Evolutionary conservation across 169 alveolate genomes (phyloP), one percentile per base, ranked within the genome.

Genomic region (Babesia ovata): DNA sequence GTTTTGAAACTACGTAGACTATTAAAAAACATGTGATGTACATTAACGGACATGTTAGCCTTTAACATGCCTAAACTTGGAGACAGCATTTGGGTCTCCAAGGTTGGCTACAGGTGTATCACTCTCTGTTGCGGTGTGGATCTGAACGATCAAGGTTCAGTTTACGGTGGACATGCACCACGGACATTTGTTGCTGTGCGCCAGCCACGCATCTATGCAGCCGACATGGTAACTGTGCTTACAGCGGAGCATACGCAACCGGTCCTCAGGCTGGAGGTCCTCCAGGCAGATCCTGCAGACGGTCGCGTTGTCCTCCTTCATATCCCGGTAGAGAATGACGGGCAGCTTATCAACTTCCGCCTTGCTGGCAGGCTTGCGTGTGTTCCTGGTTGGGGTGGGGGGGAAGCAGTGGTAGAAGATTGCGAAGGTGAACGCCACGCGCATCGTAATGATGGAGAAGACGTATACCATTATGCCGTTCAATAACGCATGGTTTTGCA

Each of bases 281-380:
- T 85, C 88, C 63, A 90, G 52, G 61, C 94, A 90, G 28, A 90
- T 90, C 24, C 92, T 86, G 53, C 94, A 90, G 21, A 84, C 62
- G 63, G 79, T 74, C 19, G 86, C 63, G 45, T 66, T 86, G 59
- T 56, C 52, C 52, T 78, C 60, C 26, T 48, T 44, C 14, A 67
- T 76, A 33, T 84, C 71, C 22, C 78, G 62, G 76, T 63, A 86
- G 53, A 49, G 65, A 33, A 45, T 46, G 28, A 79, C 59, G 9
- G 91, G 87, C 3, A 88, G 36, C 53, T 50, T 67, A 33, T 70
- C 42, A 21, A 71, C 52, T 54, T 73, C 81, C 19, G 39, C 48
- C 58, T 60, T 71, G n/a, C 73, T 75, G 28, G 53, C 76, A 28
- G 85, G 84, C 49, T 78, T 84, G 60, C 16, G 24, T 28, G 49